Base-by-base conservation (phyloP, 306 rosid species). In the Corylus heterophylla region DNA sequence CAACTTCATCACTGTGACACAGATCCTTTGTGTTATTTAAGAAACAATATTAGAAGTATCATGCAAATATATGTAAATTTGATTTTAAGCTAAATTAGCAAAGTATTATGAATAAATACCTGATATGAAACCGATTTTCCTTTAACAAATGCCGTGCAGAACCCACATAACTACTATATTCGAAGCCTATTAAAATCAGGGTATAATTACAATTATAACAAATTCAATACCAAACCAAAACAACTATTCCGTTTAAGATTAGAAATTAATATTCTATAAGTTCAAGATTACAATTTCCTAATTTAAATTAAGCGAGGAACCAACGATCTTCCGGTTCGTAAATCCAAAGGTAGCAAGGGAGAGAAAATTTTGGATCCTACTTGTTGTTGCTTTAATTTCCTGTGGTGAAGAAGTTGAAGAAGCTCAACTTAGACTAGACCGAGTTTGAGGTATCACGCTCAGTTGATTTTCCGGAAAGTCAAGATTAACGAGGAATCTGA, bases 91-190 rank as follows among this genome's bases (percentile, higher is more conserved):
- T 39, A 73, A 27, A 58, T 48, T 54, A 13, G 39, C 25, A 52
- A 83, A 59, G 71, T 78, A 35, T 54, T 74, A 8, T 31, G 55
- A 84, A 54, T 20, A 9, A 73, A 71, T 87, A 95, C 96, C 94
- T 83, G 56, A 8, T 75, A 76, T 74, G 80, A 64, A 79, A 52
- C 11, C 45, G 70, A 20, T 29, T 31, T 51, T 82, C 85, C 75
- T 76, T 93, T 10, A 93, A 79, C 85, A 95, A 87, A 12, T 79
- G 83, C 78, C 98, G 92, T 39, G 90, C 47, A 84, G 74, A 56
- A 81, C 86, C 78, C 31, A 56, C 77, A 77, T 64, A 67, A 51
- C 77, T 74, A 73, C 5, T 71, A 64, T 80, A 68, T 47, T 10
- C 79, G 31, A 81, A 85, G 63, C 84, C 89, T 89, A 29, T 59